Percentiles rank a stretch among this genome's conserved stretches.
Evolutionary conservation across 208 protist genomes (phyloP).

Genomic region (Trichomonas tenax): DNA sequence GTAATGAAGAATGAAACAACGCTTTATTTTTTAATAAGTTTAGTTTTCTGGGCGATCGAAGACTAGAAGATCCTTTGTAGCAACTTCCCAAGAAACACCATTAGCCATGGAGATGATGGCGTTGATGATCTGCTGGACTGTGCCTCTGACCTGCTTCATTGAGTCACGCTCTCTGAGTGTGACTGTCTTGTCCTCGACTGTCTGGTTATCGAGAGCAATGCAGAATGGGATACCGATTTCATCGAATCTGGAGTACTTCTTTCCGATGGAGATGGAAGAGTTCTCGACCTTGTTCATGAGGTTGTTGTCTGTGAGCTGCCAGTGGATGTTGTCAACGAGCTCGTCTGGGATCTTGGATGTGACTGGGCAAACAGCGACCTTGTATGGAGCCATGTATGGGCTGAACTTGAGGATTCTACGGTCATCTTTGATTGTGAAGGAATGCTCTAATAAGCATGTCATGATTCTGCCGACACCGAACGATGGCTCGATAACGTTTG

Average conservation of each 20-base stretch:
- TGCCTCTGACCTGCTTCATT: not conserved
- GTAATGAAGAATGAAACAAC: no score
- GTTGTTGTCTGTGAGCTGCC: not conserved
- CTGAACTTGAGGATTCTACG: not conserved
- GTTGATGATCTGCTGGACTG: no score
- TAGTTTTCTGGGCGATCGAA: no score
- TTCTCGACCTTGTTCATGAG: not conserved
- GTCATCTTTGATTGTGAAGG: not conserved
- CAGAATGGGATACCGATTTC: slow-evolving; percentile 28
- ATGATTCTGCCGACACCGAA: slow-evolving; percentile 60
- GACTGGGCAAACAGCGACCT: not conserved
- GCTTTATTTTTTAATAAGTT: no score
- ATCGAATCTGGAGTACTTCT: slow-evolving; percentile 31
- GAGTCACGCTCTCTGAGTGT: slow-evolving; percentile 34
- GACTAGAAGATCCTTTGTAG: no score
- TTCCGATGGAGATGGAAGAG: slow-evolving; percentile 16
- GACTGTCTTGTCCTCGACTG: slow-evolving; percentile 24
- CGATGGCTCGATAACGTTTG: slow-evolving; percentile 95
- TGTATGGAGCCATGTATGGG: not conserved
- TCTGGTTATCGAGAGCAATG: slow-evolving; percentile 29
- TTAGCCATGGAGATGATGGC: no score
- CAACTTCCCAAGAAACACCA: no score
- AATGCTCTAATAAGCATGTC: not conserved
- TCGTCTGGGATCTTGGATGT: not conserved
- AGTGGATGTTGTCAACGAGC: not conserved